Percentiles rank a stretch among this genome's conserved stretches.
Evolutionary conservation across 1,284 basidiomycete genomes (phyloP).

Genomic region (Ceratobasidium sp.): DNA sequence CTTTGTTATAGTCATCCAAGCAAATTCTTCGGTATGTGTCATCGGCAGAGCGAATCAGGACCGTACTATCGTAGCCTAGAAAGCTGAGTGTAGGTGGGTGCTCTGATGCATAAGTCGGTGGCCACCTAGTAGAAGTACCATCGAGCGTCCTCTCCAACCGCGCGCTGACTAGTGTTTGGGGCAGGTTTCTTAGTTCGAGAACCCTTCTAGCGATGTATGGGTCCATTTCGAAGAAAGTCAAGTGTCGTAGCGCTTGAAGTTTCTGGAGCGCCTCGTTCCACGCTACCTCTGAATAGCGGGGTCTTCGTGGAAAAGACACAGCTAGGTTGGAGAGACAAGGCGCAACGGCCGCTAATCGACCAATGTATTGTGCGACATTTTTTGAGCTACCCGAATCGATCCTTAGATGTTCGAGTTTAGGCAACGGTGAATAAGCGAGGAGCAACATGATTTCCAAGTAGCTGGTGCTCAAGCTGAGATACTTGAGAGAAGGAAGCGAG

Average conservation of each 20-base stretch:
- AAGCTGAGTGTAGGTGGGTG: neutral
- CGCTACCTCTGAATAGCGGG: too few relatives aligned
- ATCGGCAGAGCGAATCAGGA: neutral
- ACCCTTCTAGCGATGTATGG: neutral
- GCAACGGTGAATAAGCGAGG: neutral
- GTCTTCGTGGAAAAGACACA: neutral
- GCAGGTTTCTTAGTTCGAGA: neutral
- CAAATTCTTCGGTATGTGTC: neutral
- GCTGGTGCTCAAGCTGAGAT: neutral
- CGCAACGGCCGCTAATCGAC: neutral
- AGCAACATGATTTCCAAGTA: neutral
- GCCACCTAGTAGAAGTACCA: neutral
- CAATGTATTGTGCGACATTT: neutral
- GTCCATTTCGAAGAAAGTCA: conserved; percentile 4
- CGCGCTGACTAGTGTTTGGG: neutral
- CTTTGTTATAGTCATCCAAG: neutral
- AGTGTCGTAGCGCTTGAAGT: neutral
- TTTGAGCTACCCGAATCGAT: neutral
- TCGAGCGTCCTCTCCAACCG: neutral
- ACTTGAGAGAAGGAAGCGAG: neutral
- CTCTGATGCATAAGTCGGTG: neutral
- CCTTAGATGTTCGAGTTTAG: neutral
- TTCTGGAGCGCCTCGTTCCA: neutral
- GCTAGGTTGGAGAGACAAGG: neutral
- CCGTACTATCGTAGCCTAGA: neutral